Base-by-base conservation (phyloP, 495 filamentous ascomycete genomes). In the Lasiosphaeria miniovina region DNA sequence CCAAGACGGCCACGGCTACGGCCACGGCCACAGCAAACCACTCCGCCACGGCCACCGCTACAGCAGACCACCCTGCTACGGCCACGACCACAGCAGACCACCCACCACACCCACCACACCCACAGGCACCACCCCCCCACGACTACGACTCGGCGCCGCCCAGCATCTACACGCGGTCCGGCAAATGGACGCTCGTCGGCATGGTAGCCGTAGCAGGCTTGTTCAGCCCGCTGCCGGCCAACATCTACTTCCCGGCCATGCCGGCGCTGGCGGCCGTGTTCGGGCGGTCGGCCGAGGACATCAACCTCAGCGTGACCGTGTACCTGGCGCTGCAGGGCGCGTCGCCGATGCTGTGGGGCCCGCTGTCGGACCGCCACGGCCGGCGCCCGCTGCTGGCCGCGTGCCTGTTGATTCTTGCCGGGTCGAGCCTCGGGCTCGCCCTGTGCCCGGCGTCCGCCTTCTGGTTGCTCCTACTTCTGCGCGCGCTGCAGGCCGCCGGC, bases 211-310 rank as follows among this genome's bases (percentile, higher is more conserved):
- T 41, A 6, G 38, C 38, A 6, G 38, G 38, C 38, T 12, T 41
- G 6, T 41, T 41, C 38, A 12, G 38, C 38, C 46, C 46, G 12
- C 46, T 49, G 46, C 12, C 46, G 46, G 46, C 46, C 12, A 49
- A n/a, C 62, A 88, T 89, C 55, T 88, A 88, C 66, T 84, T 85
- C 60, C 83, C 83, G 10, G 78, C 83, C 8, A 69, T 88, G 58
- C 80, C 77, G 5, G 71, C 73, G 12, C 53, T 83, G 12, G 67
- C 79, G 0, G 34, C 60, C 1, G 71, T 79, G 40, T 75, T 82
- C 43, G 54, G 77, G 34, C 74, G 80, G 9, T 82, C 82, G 4
- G 62, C 72, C 2, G 74, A 71, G 0, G 65, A 81, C 7, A 80
- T 87, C 60, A 86, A 87, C 62, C 69, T 87, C 33, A 80, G 77